These are phyloP conservation scores for Metschnikowia arizonensis DNA, from an alignment of 805 yeast genomes.

Conservation along the genomic window DNA sequence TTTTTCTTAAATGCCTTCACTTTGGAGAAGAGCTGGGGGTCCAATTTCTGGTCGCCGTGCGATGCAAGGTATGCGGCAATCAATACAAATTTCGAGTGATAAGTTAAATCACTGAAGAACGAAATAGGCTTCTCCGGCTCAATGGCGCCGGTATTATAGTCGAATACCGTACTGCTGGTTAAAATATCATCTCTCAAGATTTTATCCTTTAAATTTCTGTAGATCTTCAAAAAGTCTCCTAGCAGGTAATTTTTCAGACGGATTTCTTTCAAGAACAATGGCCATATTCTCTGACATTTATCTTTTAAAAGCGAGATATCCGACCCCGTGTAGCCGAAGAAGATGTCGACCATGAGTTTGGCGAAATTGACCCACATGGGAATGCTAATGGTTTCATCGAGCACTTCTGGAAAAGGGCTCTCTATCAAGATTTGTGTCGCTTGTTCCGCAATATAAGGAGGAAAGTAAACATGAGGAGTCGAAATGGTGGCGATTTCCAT, in stretches of 20 bases:
- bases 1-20: conserved; percentile 37
- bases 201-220: conserved; percentile 27
- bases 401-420: conserved; percentile 6
- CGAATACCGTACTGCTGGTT: conserved; percentile 28
- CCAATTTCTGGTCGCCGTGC: conserved; percentile 64
- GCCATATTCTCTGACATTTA: conserved; percentile 33
- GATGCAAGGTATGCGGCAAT: conserved; percentile 84
- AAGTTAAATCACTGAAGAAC: conserved; percentile 47
- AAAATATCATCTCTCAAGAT: conserved; percentile 30
- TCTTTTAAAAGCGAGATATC: conserved; percentile 36
- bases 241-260: conserved; percentile 19
- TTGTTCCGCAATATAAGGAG: conserved; percentile 35
- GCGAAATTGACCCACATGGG: conserved; percentile 42
- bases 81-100: conserved; percentile 63
- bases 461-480: conserved; percentile 40
- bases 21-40: conserved; percentile 65
- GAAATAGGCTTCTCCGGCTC: conserved; percentile 18
- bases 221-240: conserved; percentile 32
- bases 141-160: conserved; percentile 20
- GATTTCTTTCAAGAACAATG: conserved; percentile 27
- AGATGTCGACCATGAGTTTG: conserved; percentile 44
- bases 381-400: conserved; percentile 3
- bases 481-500: conserved; percentile 33
- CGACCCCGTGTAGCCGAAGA: conserved; percentile 42
- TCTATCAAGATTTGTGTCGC: conserved; percentile 31